These are phyloP conservation scores for Scortechinia acanthostroma DNA, from an alignment of 2,329 filamentous ascomycete genomes.

Conservation along the genomic window DNA sequence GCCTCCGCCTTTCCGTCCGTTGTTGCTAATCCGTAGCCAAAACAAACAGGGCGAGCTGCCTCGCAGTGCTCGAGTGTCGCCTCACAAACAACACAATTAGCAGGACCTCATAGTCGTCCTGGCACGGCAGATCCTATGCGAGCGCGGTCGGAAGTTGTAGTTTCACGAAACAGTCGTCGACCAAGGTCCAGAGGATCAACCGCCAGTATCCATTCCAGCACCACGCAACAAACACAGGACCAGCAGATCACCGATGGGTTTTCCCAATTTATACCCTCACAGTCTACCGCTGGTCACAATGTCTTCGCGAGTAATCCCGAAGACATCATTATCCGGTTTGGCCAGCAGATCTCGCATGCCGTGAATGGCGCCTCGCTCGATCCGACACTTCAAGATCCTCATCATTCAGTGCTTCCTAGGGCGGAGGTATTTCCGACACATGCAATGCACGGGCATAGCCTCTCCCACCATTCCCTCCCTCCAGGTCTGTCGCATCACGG, in stretches of 20 bases:
- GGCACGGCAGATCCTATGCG: conserved; percentile 27
- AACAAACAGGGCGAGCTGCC: not conserved
- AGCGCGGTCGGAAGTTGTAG: conserved; percentile 25
- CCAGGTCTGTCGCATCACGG: conserved; percentile 12
- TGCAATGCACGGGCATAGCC: not conserved
- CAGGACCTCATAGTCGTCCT: conserved; percentile 25
- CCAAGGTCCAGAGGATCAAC: conserved; percentile 34
- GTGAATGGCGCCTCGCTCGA: conserved; percentile 18
- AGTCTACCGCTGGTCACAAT: conserved; percentile 18
- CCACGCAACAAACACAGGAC: conserved; percentile 30
- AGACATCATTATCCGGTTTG: conserved; percentile 33
- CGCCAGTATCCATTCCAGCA: conserved; percentile 34
- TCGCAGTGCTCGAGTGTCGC: not conserved
- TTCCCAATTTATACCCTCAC: conserved; percentile 23
- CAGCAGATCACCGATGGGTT: conserved; percentile 26
- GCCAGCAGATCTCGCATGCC: conserved; percentile 22
- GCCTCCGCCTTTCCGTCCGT: too few relatives aligned
- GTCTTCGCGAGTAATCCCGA: conserved; percentile 27
- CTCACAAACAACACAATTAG: conserved; percentile 3
- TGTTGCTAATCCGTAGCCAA: too few relatives aligned
- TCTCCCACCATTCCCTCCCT: not conserved
- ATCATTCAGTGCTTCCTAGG: conserved; percentile 22
- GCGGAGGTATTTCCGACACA: conserved; percentile 25
- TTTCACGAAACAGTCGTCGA: conserved; percentile 26
- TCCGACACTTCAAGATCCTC: conserved; percentile 23